These are phyloP conservation scores for Eucalyptus rudis DNA, from an alignment of 345 rosid species.

Conservation along the genomic window DNA sequence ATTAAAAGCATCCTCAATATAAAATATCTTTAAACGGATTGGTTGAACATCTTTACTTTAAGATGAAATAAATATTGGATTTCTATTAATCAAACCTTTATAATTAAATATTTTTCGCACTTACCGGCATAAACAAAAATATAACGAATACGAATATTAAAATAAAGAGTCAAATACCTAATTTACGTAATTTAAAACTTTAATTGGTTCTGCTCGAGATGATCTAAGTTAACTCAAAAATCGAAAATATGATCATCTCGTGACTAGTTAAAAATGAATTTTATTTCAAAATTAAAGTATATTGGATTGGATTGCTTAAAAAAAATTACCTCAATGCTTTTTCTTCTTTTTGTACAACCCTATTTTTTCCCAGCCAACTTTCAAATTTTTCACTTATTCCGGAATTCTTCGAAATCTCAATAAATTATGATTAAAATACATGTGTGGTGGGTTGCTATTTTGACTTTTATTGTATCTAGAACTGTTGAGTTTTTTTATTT, in stretches of 20 bases:
- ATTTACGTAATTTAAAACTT: too few species aligned
- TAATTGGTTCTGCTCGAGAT: accelerated
- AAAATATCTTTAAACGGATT: too few species aligned
- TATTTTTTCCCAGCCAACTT: neutral
- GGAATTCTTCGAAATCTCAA: too few species aligned
- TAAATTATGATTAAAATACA: too few species aligned
- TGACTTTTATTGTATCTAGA: neutral
- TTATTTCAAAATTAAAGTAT: too few species aligned
- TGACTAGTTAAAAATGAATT: neutral
- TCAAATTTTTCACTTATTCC: neutral
- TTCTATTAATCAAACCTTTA: neutral
- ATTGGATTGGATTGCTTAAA: neutral
- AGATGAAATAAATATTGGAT: neutral
- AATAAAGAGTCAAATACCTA: neutral
- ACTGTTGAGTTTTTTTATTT: too few species aligned
- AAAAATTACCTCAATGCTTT: neutral
- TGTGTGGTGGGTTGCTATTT: too few species aligned
- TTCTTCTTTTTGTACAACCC: neutral
- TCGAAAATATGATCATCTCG: neutral
- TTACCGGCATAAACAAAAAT: accelerated
- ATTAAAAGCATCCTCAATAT: too few species aligned
- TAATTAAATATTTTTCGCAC: too few species aligned
- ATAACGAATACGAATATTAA: accelerated
- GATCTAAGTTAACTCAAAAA: neutral
- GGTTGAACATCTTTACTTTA: too few species aligned